Percentiles rank a stretch among this genome's conserved stretches.
These are phyloP conservation scores for Botrytis fragariae DNA, from an alignment of 2,329 filamentous ascomycete genomes.

Conservation along the genomic window DNA sequence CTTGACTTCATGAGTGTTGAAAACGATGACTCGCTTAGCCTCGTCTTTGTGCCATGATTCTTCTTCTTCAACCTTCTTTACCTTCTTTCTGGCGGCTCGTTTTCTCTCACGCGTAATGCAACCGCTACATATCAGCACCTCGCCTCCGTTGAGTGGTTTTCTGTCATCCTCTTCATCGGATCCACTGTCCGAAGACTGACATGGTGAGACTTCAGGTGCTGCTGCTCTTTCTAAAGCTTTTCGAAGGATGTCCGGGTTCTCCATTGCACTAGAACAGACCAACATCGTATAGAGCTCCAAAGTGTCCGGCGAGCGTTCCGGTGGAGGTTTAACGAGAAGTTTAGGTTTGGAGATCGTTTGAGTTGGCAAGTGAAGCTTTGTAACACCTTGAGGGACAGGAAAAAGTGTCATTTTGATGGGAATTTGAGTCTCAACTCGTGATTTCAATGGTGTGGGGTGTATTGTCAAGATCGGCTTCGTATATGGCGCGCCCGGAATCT, in stretches of 20 bases:
- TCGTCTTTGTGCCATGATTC: slow-evolving; percentile 81
- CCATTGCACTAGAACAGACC: slow-evolving; percentile 91
- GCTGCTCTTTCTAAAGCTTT: slow-evolving; percentile 54
- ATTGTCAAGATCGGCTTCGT: slow-evolving; percentile 53
- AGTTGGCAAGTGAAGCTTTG: slow-evolving; percentile 79
- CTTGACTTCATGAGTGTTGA: slow-evolving; percentile 85
- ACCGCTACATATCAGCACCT: slow-evolving; percentile 86
- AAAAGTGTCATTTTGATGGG: slow-evolving; percentile 78
- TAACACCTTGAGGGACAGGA: slow-evolving; percentile 71
- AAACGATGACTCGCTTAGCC: slow-evolving; percentile 78
- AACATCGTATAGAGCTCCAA: slow-evolving; percentile 77
- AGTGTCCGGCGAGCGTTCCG: slow-evolving; percentile 66
- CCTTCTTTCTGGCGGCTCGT: slow-evolving; percentile 86
- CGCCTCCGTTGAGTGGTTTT: slow-evolving; percentile 82
- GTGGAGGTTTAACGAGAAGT: slow-evolving; percentile 70
- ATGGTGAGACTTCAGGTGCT: slow-evolving; percentile 35
- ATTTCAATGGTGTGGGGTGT: slow-evolving; percentile 72
- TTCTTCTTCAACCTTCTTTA: slow-evolving; percentile 90
- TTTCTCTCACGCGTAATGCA: slow-evolving; percentile 92
- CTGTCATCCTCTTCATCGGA: slow-evolving; percentile 50
- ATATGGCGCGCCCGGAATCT: slow-evolving; percentile 30
- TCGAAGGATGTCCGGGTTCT: slow-evolving; percentile 62
- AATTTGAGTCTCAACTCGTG: slow-evolving; percentile 94
- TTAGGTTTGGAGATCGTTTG: slow-evolving; percentile 96
- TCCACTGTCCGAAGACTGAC: slow-evolving; percentile 26